phyloP scores from a whole-genome alignment of 2,329 filamentous ascomycete species.

The Setomelanomma holmii region DNA sequence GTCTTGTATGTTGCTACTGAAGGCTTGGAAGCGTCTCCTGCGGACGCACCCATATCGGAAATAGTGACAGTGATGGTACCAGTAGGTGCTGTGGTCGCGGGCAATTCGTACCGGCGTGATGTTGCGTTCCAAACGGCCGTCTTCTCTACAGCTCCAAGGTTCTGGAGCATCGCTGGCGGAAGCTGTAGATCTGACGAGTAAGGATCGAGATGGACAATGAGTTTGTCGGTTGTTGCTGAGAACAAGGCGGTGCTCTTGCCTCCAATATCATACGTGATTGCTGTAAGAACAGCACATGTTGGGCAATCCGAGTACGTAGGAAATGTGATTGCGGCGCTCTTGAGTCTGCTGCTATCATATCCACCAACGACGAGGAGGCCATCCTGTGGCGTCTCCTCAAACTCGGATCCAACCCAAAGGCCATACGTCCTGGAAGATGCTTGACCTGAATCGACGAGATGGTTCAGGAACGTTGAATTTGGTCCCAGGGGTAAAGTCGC shows the following conservation, averaged over 20 bases:
- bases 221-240: constrained; percentile 13
- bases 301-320: constrained; percentile 27
- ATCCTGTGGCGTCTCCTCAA: constrained; percentile 21
- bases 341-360: constrained; percentile 22
- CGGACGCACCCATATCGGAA: constrained; percentile 17
- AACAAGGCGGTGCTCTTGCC: constrained; percentile 21
- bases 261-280: constrained; percentile 24
- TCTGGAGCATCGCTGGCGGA: constrained; percentile 18
- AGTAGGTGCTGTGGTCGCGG: constrained; percentile 15
- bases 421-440: constrained; percentile 26
- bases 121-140: constrained; percentile 24
- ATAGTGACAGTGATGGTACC: constrained; percentile 24
- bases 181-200: constrained; percentile 19
- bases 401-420: constrained; percentile 25
- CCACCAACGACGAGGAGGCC: constrained; percentile 23
- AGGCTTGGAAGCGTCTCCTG: constrained; percentile 20
- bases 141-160: constrained; percentile 18
- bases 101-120: constrained; percentile 20
- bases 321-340: constrained; percentile 18
- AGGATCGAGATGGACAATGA: constrained; percentile 20
- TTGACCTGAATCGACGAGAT: constrained; percentile 21
- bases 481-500: constrained; percentile 22
- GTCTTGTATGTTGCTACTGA: constrained; percentile 24
- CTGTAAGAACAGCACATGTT: constrained; percentile 26
- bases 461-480: constrained; percentile 22